Conservation (phyloP, 768 basidiomycete species). For the Russula griseocarnosa region DNA sequence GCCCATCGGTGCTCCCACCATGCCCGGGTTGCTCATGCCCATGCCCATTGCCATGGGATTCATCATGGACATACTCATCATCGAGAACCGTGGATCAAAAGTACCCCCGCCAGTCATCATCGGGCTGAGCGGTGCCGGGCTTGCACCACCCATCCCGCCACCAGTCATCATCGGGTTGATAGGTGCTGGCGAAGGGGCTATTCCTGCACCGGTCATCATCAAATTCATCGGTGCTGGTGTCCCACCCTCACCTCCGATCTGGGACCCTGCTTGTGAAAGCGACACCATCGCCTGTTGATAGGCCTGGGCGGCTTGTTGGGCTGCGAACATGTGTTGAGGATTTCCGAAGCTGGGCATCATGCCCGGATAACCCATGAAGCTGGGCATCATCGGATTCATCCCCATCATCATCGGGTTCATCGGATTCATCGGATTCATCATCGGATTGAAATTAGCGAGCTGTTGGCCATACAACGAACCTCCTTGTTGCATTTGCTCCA, state of each 20-base stretch:
- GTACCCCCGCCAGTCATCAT: conserved; percentile 30
- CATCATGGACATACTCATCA: conserved; percentile 17
- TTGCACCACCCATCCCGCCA: conserved; percentile 24
- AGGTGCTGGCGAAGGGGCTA: conserved; percentile 27
- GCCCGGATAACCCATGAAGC: conserved; percentile 50
- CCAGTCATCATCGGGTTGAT: conserved; percentile 30
- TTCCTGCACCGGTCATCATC: conserved; percentile 30
- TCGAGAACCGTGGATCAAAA: conserved; percentile 24
- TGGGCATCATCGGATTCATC: conserved; percentile 54
- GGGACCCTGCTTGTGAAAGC: conserved; percentile 70
- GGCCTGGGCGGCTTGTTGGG: conserved; percentile 78
- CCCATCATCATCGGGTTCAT: conserved; percentile 71
- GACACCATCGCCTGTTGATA: conserved; percentile 90
- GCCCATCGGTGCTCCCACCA: conserved; percentile 22
- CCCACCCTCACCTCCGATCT: conserved; percentile 55
- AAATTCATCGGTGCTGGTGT: conserved; percentile 47
- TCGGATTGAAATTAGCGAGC: conserved; percentile 53
- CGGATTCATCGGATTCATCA: conserved; percentile 86
- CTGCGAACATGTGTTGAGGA: conserved; percentile 81
- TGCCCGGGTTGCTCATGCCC: conserved; percentile 19
- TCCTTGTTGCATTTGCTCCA: conserved; percentile 85
- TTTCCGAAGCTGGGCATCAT: conserved; percentile 53
- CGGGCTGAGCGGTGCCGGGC: conserved; percentile 29
- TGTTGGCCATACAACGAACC: conserved; percentile 64
- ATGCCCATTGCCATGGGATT: conserved; percentile 22